Percentiles rank a stretch among this genome's conserved stretches.
phyloP scores from a whole-genome alignment of 257 asterid species.

The Solanum piurae region DNA sequence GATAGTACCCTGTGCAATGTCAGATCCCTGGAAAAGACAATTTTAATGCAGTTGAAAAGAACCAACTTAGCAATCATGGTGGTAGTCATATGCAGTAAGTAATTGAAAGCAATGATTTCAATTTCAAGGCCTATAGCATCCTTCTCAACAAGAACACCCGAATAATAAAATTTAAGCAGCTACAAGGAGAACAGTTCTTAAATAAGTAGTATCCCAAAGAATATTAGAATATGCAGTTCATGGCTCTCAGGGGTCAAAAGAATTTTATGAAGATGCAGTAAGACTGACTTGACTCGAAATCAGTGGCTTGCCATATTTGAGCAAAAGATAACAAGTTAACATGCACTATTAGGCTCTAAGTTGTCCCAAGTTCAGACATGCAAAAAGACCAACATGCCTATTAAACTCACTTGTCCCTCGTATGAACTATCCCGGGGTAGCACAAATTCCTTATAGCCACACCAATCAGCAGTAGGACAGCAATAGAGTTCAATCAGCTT shows the following conservation, averaged over 20 bases:
- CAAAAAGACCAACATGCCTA: neutral
- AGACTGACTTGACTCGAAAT: neutral
- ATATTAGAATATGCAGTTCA: neutral
- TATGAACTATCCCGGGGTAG: neutral
- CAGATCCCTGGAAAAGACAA: slow-evolving; percentile 51
- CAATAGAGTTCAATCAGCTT: neutral
- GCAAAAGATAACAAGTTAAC: neutral
- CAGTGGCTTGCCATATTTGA: neutral
- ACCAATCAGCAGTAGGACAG: neutral
- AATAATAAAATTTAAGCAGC: neutral
- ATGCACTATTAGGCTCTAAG: neutral
- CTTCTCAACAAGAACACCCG: neutral
- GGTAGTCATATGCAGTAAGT: neutral
- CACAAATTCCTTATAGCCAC: neutral
- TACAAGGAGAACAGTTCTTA: neutral
- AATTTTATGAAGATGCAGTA: neutral
- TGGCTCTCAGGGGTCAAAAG: neutral
- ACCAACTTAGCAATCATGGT: neutral
- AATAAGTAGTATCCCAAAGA: neutral
- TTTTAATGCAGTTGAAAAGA: neutral
- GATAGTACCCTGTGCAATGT: slow-evolving; percentile 64
- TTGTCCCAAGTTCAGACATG: neutral
- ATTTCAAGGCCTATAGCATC: neutral
- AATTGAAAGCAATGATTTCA: neutral
- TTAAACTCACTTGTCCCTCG: neutral